Evolutionary conservation across 1,284 basidiomycete species (phyloP).

Genomic region (Cutaneotrichosporon mucoides): DNA sequence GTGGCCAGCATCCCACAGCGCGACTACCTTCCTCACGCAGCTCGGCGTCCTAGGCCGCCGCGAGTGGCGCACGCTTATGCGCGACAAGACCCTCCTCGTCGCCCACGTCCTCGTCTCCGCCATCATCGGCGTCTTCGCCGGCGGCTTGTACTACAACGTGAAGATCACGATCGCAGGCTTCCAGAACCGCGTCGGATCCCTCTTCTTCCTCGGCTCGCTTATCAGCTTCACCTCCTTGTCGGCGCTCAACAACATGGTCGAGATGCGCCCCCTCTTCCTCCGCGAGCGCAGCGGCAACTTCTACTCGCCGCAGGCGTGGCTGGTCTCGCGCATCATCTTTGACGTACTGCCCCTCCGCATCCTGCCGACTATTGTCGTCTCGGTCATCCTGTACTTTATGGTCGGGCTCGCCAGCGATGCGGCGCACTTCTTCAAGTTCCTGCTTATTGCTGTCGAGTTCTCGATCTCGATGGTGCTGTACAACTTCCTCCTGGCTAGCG

Average conservation of each 20-base stretch:
- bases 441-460: slow-evolving; percentile 70
- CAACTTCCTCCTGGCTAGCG: slow-evolving; percentile 80
- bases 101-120: slow-evolving; percentile 67
- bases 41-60: slow-evolving; percentile 69
- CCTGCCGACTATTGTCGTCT: slow-evolving; percentile 88
- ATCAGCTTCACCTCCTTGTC: slow-evolving; percentile 83
- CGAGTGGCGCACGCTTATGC: slow-evolving; percentile 73
- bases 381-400: slow-evolving; percentile 94
- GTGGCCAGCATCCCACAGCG: slow-evolving; percentile 21
- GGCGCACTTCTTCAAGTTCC: slow-evolving; percentile 73
- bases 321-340: slow-evolving; percentile 92
- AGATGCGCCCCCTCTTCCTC: slow-evolving; percentile 74
- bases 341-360: slow-evolving; percentile 93
- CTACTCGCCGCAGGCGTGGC: slow-evolving; percentile 61
- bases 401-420: slow-evolving; percentile 70
- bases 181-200: slow-evolving; percentile 78
- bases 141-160: slow-evolving; percentile 78
- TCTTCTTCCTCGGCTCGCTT: slow-evolving; percentile 84
- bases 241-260: slow-evolving; percentile 78
- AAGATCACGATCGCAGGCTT: slow-evolving; percentile 78
- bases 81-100: slow-evolving; percentile 75
- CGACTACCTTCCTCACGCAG: slow-evolving; percentile 77
- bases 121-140: slow-evolving; percentile 71
- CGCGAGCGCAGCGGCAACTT: slow-evolving; percentile 75
- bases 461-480: slow-evolving; percentile 78